Evolutionary conservation across 2,329 filamentous ascomycete species (phyloP), one percentile per base, ranked within the genome.

Genomic region (Talaromyces sp.): DNA sequence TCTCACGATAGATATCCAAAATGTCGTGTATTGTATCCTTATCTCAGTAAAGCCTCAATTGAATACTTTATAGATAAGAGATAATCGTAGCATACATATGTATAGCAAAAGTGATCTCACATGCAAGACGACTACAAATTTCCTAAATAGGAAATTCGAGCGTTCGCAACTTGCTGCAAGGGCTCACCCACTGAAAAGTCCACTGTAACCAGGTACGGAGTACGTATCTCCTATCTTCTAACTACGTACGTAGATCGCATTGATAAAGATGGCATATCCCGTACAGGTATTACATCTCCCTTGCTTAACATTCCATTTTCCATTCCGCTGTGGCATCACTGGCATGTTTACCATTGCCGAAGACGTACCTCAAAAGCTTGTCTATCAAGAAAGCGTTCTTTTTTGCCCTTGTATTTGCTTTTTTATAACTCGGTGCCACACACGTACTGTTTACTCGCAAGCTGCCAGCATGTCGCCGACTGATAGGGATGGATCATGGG

Each of bases 271-370:
- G 31, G 45, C 33, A 35, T 13, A 35, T 9, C 8, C 33, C 7
- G 10, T 9, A 35, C 10, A 35, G 5, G 10, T 7, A 35, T 35
- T 13, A 28, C 45, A 33, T 10, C 28, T 33, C 25, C 60, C 57
- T 61, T 59, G 60, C 53, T 59, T 59, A 50, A 48, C 60, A 60
- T 60, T 53, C 57, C 60, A 53, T 59, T 57, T 39, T 39, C 22
- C 56, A 58, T 58, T 36, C 56, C 45, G 25, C 15, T 37, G 21
- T 25, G 37, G 56, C 17, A 43, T 48, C 28, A 17, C 22, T 17
- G 50, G 51, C 37, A 57, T 51, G 45, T 35, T n/a, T 36, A 50
- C 17, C 19, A 31, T 50, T 31, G 46, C 37, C 46, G 25, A 41
- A 8, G 31, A 33, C 19, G 25, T 43, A n/a, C 37, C 52, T 28